A percentile compares a stretch with the other conserved stretches of the same genome.
Conservation (phyloP, 2,329 filamentous ascomycete species). For the Fusarium sp. region DNA sequence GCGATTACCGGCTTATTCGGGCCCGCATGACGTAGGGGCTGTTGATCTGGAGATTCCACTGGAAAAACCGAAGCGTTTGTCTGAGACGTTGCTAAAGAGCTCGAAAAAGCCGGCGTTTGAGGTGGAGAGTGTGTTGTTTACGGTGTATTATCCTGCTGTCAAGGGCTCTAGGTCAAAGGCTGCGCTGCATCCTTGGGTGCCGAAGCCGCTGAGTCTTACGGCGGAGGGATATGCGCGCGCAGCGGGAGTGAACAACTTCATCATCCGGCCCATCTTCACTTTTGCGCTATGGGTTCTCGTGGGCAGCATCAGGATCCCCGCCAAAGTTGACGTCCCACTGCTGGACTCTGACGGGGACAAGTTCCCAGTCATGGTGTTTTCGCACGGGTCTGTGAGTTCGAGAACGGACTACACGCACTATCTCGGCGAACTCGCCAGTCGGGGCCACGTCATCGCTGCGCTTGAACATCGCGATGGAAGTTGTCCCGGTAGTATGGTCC, state of each 20-base stretch:
- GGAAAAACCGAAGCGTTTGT: conserved; percentile 43
- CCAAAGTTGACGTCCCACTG: conserved; percentile 57
- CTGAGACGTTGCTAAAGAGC: conserved; percentile 47
- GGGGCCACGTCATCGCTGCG: conserved; percentile 59
- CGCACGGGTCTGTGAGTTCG: conserved; percentile 61
- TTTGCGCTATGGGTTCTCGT: conserved; percentile 53
- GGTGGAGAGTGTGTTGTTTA: conserved; percentile 59
- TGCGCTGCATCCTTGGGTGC: conserved; percentile 55
- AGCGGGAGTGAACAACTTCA: conserved; percentile 54
- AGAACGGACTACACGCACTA: conserved; percentile 63
- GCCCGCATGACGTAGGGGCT: conserved; percentile 56
- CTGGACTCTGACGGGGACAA: conserved; percentile 38
- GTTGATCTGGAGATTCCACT: conserved; percentile 59
- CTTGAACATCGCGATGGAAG: conserved; percentile 64
- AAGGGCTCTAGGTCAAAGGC: conserved; percentile 39
- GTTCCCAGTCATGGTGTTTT: conserved; percentile 60
- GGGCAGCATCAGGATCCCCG: conserved; percentile 57
- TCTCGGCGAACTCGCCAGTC: conserved; percentile 59
- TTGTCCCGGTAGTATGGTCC: conserved; percentile 56
- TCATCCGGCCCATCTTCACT: conserved; percentile 55
- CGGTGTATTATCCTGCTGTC: conserved; percentile 58
- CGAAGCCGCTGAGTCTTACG: conserved; percentile 54
- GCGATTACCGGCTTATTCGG: conserved; percentile 55
- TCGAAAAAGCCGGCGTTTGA: conserved; percentile 54
- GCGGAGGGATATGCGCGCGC: conserved; percentile 59